A percentile compares a stretch with the other conserved stretches of the same genome.
phyloP scores from a whole-genome alignment of 1,284 basidiomycete species.

The Moesziomyces antarcticus region DNA sequence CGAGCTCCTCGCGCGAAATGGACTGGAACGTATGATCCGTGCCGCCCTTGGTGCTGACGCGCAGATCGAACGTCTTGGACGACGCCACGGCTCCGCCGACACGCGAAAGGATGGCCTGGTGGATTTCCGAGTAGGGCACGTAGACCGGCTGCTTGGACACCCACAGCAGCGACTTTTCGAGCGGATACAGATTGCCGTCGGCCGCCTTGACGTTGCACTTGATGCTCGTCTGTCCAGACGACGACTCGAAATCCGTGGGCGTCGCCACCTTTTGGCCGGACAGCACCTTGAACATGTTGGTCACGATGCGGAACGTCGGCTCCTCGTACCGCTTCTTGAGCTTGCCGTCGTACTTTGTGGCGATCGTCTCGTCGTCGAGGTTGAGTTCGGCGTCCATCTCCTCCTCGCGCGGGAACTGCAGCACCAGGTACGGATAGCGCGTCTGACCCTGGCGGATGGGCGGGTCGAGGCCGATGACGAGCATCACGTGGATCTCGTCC shows the following conservation, averaged over 20 bases:
- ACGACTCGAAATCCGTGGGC: constrained; percentile 68
- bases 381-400: constrained; percentile 96
- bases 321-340: constrained; percentile 91
- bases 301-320: constrained; percentile 94
- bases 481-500: constrained; percentile 94
- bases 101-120: constrained; percentile 89
- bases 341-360: constrained; percentile 76
- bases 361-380: constrained; percentile 75
- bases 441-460: constrained; percentile 99
- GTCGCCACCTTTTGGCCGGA: constrained; percentile 89
- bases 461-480: constrained; percentile 75
- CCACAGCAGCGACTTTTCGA: constrained; percentile 98
- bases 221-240: constrained; percentile 73
- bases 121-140: constrained; percentile 89
- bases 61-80: constrained; percentile 93
- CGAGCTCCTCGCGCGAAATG: constrained; percentile 95
- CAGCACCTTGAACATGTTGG: constrained; percentile 90
- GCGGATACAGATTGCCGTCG: constrained; percentile 95
- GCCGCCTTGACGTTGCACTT: constrained; percentile 98
- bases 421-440: constrained; percentile 94
- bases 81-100: constrained; percentile 90
- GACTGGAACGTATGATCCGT: constrained; percentile 79
- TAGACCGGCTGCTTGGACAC: constrained; percentile 95
- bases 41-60: constrained; percentile 83
- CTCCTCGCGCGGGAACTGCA: constrained; percentile 96